Conservation (phyloP, 2,329 filamentous ascomycete species). For the Colletotrichum coccodes region DNA sequence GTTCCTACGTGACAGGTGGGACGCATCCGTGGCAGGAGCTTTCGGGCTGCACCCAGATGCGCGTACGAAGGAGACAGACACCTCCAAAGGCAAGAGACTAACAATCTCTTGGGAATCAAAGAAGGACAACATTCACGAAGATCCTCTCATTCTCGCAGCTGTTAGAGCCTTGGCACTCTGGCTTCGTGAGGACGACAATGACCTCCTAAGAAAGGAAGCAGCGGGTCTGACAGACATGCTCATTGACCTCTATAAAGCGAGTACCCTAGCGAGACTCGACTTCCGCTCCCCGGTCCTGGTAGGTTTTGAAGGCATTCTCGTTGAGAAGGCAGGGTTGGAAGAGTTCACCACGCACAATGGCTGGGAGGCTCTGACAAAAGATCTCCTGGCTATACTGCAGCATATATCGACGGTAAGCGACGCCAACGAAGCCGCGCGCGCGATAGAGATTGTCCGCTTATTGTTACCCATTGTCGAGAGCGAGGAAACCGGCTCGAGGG, state of each 20-base stretch:
- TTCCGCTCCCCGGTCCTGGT: slow-evolving; percentile 68
- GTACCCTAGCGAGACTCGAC: slow-evolving; percentile 52
- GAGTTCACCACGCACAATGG: slow-evolving; percentile 61
- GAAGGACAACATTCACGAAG: slow-evolving; percentile 57
- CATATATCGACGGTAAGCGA: slow-evolving; percentile 37
- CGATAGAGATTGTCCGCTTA: slow-evolving; percentile 65
- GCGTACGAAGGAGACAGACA: slow-evolving; percentile 54
- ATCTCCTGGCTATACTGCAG: slow-evolving; percentile 58
- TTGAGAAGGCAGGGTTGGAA: slow-evolving; percentile 57
- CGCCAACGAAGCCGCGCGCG: slow-evolving; percentile 54
- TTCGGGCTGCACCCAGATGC: slow-evolving; percentile 70
- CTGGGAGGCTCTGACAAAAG: slow-evolving; percentile 62
- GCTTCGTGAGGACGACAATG: slow-evolving; percentile 76
- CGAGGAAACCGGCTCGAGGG: slow-evolving; percentile 53
- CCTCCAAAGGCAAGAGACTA: slow-evolving; percentile 54
- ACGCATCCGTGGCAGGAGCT: slow-evolving; percentile 70
- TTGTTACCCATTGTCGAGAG: slow-evolving; percentile 63
- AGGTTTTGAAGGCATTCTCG: slow-evolving; percentile 66
- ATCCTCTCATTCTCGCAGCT: slow-evolving; percentile 69
- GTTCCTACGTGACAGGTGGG: slow-evolving; percentile 76
- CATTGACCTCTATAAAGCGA: slow-evolving; percentile 66
- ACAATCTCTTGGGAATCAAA: slow-evolving; percentile 69
- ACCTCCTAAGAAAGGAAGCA: slow-evolving; percentile 64
- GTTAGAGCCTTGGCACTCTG: slow-evolving; percentile 70
- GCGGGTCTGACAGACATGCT: slow-evolving; percentile 72